Conservation (phyloP, 164 flowering plant species). For the Chimonanthus salicifolius region DNA sequence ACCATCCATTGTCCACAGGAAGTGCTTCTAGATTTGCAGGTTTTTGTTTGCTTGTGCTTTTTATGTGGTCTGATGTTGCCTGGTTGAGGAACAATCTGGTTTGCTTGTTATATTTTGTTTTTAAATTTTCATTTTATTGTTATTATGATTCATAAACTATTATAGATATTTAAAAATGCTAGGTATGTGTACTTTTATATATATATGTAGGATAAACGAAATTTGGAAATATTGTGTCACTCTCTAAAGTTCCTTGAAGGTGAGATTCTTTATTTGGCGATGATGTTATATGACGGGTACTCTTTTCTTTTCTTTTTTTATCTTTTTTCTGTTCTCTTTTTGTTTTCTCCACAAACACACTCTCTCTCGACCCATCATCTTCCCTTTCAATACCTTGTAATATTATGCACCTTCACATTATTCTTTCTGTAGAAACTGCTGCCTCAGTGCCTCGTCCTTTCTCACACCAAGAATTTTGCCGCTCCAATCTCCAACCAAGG, state of each 20-base stretch:
- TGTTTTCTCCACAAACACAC: no score
- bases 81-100: slow-evolving; percentile 15
- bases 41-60: slow-evolving; percentile 3
- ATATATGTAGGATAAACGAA: not conserved
- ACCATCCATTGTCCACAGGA: slow-evolving; percentile 30
- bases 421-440: no score
- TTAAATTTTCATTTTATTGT: slow-evolving; percentile 2
- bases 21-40: slow-evolving; percentile 10
- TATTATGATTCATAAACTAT: not conserved
- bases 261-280: no score
- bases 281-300: no score
- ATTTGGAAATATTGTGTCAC: not conserved
- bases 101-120: slow-evolving; percentile 4
- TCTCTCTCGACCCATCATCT: no score
- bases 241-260: not conserved
- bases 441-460: no score
- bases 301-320: no score
- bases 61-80: slow-evolving; percentile 22
- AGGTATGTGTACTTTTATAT: not conserved
- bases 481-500: no score
- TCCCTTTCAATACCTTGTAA: no score
- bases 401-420: no score
- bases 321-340: no score
- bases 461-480: no score
- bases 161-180: not conserved